Base-by-base conservation (phyloP, 495 filamentous ascomycete genomes). In the Xylaria bambusicola region DNA sequence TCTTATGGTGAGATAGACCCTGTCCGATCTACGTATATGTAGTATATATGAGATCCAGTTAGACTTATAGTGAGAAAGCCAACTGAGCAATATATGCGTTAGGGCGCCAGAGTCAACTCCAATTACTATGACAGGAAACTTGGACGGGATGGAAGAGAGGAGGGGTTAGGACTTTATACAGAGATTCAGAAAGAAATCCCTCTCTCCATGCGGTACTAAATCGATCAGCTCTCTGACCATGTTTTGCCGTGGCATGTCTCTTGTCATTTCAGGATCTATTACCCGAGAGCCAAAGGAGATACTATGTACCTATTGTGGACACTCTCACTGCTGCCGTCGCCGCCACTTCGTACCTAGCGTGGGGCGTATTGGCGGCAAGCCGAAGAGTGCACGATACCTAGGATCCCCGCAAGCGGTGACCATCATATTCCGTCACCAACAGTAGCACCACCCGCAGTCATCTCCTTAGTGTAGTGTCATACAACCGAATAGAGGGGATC, bases 331-430 rank as follows among this genome's bases (percentile, higher is more conserved):
- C 10, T n/a, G 24, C 26, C 4, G 15, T 54, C n/a, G 26, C 51
- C 15, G 17, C 20, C 8, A 42, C n/a, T 15, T 5, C 36, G 18
- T 20, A 21, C 35, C 9, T 15, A 38, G 52, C 52, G 52, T 44
- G 52, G 52, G 51, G 26, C 31, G 26, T 42, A 38, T 40, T 6
- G 21, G 50, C 23, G 33, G 21, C 26, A 44, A 44, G 52, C 38
- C 6, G 26, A 38, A 13, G 36, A 38, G 12, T n/a, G n/a, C n/a
- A n/a, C n/a, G n/a, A n/a, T n/a, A n/a, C n/a, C n/a, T n/a, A n/a
- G n/a, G n/a, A n/a, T n/a, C n/a, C n/a, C n/a, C n/a, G 36, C 36
- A 38, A 38, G 36, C 36, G 3, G 38, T 8, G 38, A 41, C 12
- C 2, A 20, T 1, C 36, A 3, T 6, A 24, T 38, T 17, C 48